Evolutionary conservation across 2,329 filamentous ascomycete genomes (phyloP), one percentile per base, ranked within the genome.

Genomic region (Zelopaecilomyces penicillatus): DNA sequence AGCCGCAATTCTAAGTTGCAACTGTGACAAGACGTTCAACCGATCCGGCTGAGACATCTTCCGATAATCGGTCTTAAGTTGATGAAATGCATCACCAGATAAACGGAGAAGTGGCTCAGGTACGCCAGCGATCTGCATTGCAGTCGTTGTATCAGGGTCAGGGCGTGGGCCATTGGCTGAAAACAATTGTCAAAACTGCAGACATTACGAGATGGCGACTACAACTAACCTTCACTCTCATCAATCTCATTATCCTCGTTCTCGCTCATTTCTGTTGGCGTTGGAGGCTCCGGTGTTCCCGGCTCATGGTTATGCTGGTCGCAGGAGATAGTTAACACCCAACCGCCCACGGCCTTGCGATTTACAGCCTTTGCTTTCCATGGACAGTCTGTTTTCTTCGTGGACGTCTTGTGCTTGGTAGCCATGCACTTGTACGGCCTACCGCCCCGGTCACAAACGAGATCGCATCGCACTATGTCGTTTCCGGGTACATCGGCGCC

Each of bases 341-440:
- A 70, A 33, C 66, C 67, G 4, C 66, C 66, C 45, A 66, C 58
- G 8, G 62, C 60, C 56, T 69, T 70, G 6, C 66, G 64, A 42
- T 69, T 60, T 6, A 70, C 67, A 1, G 67, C 67, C 48, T 70
- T 70, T 30, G 67, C 67, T 48, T 68, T 68, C 67, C 67, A 70
- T 4, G 67, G 67, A 27, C 67, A 70, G 40, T 66, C 64, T 0
- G 67, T 70, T 57, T 70, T 70, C 53, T 70, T 70, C 6, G 67
- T 70, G 27, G 65, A 63, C 5, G 67, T 67, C 54, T 70, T 70
- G 50, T 68, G 65, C 54, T 69, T 68, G 5, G 65, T 70, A 5
- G 67, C 67, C 54, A 62, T 61, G 48, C 65, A 67, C 37, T 66
- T 65, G 52, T 70, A 70, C 7, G 67, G 65, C 34, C 66, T 59